Conservation (phyloP, 2,329 filamentous ascomycete genomes). For the Calonectria multiphialidica region DNA sequence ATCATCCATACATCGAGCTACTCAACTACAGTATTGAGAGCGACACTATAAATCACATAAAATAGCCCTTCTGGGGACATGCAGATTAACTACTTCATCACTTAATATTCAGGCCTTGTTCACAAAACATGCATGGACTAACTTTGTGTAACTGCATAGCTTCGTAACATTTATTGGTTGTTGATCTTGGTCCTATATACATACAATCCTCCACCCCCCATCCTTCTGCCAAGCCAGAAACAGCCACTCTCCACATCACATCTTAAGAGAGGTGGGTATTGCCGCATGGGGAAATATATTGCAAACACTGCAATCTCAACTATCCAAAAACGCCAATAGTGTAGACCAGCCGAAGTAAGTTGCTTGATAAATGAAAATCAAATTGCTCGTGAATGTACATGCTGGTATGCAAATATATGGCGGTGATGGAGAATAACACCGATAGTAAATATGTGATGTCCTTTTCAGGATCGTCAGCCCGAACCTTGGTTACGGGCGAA, state of each 20-base stretch:
- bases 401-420: neutral
- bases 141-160: slow-evolving; percentile 18
- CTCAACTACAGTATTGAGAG: too few species aligned
- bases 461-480: slow-evolving; percentile 12
- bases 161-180: slow-evolving; percentile 22
- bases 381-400: slow-evolving; percentile 4
- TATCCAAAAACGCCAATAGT: slow-evolving; percentile 31
- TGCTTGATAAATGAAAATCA: slow-evolving; percentile 21
- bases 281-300: neutral
- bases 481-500: neutral
- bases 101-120: neutral
- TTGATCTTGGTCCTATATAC: neutral
- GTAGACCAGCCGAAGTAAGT: slow-evolving; percentile 27
- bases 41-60: too few species aligned
- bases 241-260: neutral
- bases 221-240: slow-evolving; percentile 11
- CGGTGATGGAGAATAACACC: neutral
- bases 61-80: too few species aligned
- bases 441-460: neutral
- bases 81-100: neutral
- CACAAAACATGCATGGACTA: too few species aligned
- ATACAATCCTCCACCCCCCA: neutral
- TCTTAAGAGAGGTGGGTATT: neutral
- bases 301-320: slow-evolving; percentile 4
- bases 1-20: neutral